These are phyloP conservation scores for Aspergillus vadensis DNA, from an alignment of 2,329 filamentous ascomycete genomes.

Conservation along the genomic window DNA sequence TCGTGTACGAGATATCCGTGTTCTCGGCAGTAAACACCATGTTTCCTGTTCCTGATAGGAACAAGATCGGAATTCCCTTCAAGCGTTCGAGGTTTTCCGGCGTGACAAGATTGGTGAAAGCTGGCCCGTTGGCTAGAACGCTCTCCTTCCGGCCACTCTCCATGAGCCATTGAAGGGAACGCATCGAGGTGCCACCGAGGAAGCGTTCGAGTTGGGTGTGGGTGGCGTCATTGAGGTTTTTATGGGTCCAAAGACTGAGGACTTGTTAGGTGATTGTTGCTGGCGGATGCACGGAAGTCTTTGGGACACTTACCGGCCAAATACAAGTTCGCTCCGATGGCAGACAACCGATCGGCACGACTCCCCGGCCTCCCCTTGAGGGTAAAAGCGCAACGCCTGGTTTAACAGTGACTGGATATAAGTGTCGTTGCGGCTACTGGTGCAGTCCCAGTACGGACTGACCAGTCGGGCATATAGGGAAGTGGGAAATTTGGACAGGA, in stretches of 20 bases:
- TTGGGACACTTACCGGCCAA: conserved; percentile 4
- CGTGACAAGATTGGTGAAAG: not conserved
- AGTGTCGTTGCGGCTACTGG: conserved; percentile 5
- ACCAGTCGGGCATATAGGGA: not conserved
- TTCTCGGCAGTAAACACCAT: conserved; percentile 10
- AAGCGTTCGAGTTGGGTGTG: conserved; percentile 4
- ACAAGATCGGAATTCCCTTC: conserved; percentile 6
- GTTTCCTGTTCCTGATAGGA: conserved; percentile 4
- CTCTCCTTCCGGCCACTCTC: not conserved
- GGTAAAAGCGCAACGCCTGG: conserved; percentile 7
- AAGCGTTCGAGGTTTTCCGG: conserved; percentile 5
- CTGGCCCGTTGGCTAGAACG: conserved; percentile 2
- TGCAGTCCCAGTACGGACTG: conserved; percentile 4
- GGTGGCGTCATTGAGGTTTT: conserved; percentile 1
- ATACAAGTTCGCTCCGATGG: conserved; percentile 7
- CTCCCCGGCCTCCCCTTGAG: not conserved
- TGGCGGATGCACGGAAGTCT: not conserved
- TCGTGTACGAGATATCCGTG: conserved; percentile 6
- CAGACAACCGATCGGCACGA: conserved; percentile 7
- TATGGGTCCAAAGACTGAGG: conserved; percentile 6
- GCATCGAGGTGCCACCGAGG: conserved; percentile 7
- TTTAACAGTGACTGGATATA: not conserved
- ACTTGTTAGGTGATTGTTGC: not conserved
- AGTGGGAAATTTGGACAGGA: not conserved
- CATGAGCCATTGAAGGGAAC: conserved; percentile 6